These are phyloP conservation scores for Trichoderma sp. DNA, from an alignment of 2,329 filamentous ascomycete genomes.

Conservation along the genomic window DNA sequence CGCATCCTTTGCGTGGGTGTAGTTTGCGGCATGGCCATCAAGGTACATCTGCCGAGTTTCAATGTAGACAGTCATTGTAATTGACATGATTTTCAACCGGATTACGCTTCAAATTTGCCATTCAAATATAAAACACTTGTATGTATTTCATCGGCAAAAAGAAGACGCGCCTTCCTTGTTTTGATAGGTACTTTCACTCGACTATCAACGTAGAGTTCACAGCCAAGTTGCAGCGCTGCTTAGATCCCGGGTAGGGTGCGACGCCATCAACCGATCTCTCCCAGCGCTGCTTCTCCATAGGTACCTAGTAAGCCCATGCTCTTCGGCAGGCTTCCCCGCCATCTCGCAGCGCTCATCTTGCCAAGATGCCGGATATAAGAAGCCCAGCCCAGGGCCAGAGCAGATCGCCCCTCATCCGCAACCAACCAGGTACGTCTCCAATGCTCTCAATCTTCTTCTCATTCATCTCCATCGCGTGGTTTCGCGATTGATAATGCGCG, in stretches of 20 bases:
- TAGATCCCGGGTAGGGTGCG: not conserved
- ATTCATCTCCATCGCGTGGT: not conserved
- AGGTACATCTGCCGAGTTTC: too few relatives aligned
- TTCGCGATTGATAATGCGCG: not conserved
- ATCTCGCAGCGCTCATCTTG: conserved; percentile 10
- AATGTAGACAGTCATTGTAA: too few relatives aligned
- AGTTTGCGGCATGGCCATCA: too few relatives aligned
- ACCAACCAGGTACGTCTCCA: not conserved
- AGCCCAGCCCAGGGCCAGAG: not conserved
- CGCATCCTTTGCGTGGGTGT: too few relatives aligned
- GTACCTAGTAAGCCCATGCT: too few relatives aligned
- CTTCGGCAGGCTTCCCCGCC: conserved; percentile 4
- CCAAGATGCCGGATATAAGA: not conserved
- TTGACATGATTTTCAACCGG: too few relatives aligned
- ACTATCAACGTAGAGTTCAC: not conserved
- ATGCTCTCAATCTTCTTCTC: not conserved
- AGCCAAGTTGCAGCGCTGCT: not conserved
- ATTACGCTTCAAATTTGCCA: too few relatives aligned
- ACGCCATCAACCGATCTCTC: not conserved
- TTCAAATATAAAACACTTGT: too few relatives aligned
- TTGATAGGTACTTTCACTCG: not conserved
- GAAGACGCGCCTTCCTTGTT: not conserved
- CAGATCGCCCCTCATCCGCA: not conserved
- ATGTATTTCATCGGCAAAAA: not conserved
- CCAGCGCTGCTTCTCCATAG: not conserved